Base-by-base conservation (phyloP, 352 stramenopile species). In the Discostella stelligera region DNA sequence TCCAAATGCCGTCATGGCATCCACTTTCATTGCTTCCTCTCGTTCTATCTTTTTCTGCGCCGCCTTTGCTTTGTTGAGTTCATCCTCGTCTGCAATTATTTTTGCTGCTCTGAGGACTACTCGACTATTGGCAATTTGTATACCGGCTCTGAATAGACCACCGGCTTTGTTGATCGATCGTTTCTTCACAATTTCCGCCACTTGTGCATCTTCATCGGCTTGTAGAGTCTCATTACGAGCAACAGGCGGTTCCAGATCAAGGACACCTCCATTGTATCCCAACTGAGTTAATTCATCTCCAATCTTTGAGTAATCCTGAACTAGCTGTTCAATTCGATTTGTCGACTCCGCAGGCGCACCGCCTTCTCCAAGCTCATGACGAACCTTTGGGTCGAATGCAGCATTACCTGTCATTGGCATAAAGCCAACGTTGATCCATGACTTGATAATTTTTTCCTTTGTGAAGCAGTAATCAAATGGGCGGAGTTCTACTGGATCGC, bases 391-490 rank as follows among this genome's bases (percentile, higher is more conserved):
- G 18, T 58, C 50, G 8, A 23, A 37, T 70, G 50, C 18, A 6
- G 46, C 44, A 25, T 70, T 70, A 10, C 44, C 13, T 49, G 62
- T 61, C 48, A 61, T 56, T 16, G 62, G 62, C 25, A 70, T 59
- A 20, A 70, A 70, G 7, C 62, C 62, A 46, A 70, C 62, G 3
- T 70, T 70, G 23, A 23, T 50, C 62, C 62, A 70, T 14, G 32
- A 61, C 23, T 20, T 49, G n/a, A 16, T 59, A 10, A 70, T 60
- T 7, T 70, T 70, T 25, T 20, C 20, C 30, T 56, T 20, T 20
- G 62, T 70, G 49, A 70, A 70, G n/a, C 18, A 23, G 16, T 23
- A 50, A 21, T 70, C 62, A 60, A 70, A 70, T 20, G 62, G 62
- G n/a, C 62, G 44, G 11, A 60, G n/a, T 49, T 70, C 49, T 10